Conservation (phyloP, 2,329 filamentous ascomycete genomes). For the Apiospora malaysiana region DNA sequence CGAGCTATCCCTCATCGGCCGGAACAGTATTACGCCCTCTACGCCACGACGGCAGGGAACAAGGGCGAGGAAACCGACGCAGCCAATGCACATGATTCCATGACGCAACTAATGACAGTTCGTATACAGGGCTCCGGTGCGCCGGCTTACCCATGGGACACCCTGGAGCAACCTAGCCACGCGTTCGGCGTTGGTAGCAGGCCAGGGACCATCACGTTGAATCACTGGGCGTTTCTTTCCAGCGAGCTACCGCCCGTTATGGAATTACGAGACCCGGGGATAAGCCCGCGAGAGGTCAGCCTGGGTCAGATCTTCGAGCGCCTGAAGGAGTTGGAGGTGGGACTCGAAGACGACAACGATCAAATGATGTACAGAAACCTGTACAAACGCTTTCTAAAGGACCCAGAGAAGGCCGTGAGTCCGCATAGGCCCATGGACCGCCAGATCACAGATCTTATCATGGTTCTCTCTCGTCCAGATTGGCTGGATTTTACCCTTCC, state of each 20-base stretch:
- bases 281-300: slow-evolving; percentile 65
- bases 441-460: slow-evolving; percentile 75
- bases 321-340: slow-evolving; percentile 62
- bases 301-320: slow-evolving; percentile 63
- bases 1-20: slow-evolving; percentile 59
- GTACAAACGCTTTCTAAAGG: slow-evolving; percentile 71
- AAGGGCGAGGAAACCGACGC: slow-evolving; percentile 46
- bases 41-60: slow-evolving; percentile 57
- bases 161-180: slow-evolving; percentile 76
- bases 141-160: slow-evolving; percentile 66
- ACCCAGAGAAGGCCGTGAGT: slow-evolving; percentile 66
- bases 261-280: slow-evolving; percentile 62
- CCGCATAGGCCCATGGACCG: slow-evolving; percentile 70
- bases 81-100: slow-evolving; percentile 58
- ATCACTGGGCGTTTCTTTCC: slow-evolving; percentile 68
- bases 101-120: slow-evolving; percentile 65
- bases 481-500: slow-evolving; percentile 77
- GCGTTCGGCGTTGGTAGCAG: slow-evolving; percentile 69
- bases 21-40: slow-evolving; percentile 62
- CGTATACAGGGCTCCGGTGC: slow-evolving; percentile 48
- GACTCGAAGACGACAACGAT: slow-evolving; percentile 54
- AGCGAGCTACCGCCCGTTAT: slow-evolving; percentile 62
- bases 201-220: slow-evolving; percentile 75
- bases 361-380: slow-evolving; percentile 66
- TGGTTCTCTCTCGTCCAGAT: slow-evolving; percentile 69